Conservation (phyloP, 1,284 basidiomycete genomes). For the Cryptococcus amylolentus region DNA sequence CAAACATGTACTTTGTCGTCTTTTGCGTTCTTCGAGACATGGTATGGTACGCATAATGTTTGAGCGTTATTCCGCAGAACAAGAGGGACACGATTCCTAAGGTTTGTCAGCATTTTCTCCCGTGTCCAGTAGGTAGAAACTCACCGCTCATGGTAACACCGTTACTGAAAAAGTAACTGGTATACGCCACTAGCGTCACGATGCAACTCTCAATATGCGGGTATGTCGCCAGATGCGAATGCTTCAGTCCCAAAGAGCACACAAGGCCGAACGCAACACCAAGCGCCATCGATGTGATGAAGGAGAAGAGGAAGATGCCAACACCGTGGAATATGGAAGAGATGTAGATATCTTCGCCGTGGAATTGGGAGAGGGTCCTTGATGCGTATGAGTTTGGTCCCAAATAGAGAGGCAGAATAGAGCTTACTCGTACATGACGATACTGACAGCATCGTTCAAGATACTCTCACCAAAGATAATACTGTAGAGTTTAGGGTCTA, state of each 20-base stretch:
- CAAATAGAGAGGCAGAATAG: too few relatives aligned
- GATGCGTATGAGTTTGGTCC: neutral
- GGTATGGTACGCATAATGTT: constrained; percentile 98
- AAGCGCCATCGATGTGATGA: constrained; percentile 88
- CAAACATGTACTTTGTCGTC: constrained; percentile 93
- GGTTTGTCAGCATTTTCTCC: neutral
- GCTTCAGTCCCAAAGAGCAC: constrained; percentile 90
- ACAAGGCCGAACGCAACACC: constrained; percentile 87
- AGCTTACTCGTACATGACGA: constrained; percentile 98
- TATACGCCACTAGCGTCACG: constrained; percentile 90
- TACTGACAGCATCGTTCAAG: constrained; percentile 97
- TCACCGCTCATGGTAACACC: constrained; percentile 81
- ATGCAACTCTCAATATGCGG: constrained; percentile 92
- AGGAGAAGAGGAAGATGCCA: constrained; percentile 93
- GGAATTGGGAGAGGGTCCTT: constrained; percentile 87
- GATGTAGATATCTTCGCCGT: constrained; percentile 81
- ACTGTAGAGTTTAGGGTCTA: constrained; percentile 95
- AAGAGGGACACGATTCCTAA: constrained; percentile 88
- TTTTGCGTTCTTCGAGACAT: constrained; percentile 95
- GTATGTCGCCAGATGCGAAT: constrained; percentile 81
- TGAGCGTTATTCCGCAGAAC: constrained; percentile 98
- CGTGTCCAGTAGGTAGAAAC: constrained; percentile 16
- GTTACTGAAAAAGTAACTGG: constrained; percentile 98
- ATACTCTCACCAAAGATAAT: constrained; percentile 98
- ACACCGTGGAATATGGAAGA: constrained; percentile 90